A percentile compares a stretch with the other conserved stretches of the same genome.
These are phyloP conservation scores for Colletotrichum sp. DNA, from an alignment of 2,329 filamentous ascomycete species.

Conservation along the genomic window DNA sequence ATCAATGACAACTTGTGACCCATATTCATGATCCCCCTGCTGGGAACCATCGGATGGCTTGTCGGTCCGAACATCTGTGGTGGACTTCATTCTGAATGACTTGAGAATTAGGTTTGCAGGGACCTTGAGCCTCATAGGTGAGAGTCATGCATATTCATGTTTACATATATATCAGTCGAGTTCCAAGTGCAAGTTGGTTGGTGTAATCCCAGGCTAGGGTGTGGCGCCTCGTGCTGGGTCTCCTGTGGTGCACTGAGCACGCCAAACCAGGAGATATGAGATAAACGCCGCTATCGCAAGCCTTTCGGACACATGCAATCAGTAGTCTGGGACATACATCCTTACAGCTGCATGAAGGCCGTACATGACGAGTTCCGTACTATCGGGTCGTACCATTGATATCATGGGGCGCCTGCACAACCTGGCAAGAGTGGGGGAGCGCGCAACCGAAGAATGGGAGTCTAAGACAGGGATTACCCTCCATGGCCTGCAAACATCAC, in stretches of 20 bases:
- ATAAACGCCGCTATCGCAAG: neutral
- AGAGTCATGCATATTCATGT: neutral
- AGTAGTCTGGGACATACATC: neutral
- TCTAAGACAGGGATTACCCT: neutral
- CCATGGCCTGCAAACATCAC: neutral
- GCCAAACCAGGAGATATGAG: neutral
- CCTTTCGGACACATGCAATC: neutral
- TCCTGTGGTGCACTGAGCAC: neutral
- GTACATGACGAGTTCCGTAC: neutral
- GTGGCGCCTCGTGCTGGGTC: neutral
- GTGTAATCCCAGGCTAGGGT: neutral
- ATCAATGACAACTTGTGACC: neutral
- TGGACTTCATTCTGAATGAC: neutral
- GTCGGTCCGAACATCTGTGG: neutral
- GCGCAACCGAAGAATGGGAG: neutral
- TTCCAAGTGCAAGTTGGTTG: neutral
- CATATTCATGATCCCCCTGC: neutral
- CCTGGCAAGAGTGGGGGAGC: neutral
- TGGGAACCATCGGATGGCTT: neutral
- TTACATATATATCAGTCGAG: neutral
- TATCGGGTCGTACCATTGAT: neutral
- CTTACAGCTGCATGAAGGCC: neutral
- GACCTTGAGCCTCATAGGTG: neutral
- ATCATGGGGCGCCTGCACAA: neutral
- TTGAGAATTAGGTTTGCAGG: neutral